Evolutionary conservation across 139 green algal genomes (phyloP), one percentile per base, ranked within the genome.

Genomic region (Chlamydomonas sphaeroides): DNA sequence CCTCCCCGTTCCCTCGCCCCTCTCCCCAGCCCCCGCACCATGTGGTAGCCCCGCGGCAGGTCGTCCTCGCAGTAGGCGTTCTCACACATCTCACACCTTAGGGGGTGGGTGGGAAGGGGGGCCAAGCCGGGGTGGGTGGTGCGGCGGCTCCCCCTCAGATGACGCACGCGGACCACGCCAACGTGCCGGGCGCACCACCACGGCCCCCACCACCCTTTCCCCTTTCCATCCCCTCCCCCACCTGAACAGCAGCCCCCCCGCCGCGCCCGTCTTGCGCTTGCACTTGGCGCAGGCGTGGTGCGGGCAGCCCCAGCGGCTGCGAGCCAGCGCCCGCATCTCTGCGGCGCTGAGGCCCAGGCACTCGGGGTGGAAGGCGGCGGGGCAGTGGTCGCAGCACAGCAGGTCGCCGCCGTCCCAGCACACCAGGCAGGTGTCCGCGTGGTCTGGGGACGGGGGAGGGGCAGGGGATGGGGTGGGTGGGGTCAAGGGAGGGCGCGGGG

Each of bases 391-490:
- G 82, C 92, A 95, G 83, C 87, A 92, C 65, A 94, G 56, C 78
- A 95, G 87, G 14, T 93, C 83, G n/a, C 92, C 92, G 30, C 91
- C 92, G 42, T 94, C 89, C 89, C 91, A 93, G 80, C 92, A 95
- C 2, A 89, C 79, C 84, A 90, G 86, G 86, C 90, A 93, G 35
- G 67, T 78, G 65, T 92, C 88, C 14, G 41, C 49, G 79, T 91
- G 84, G 25, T 68, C 75, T 82, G 61, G 3, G n/a, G 26, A 28
- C 5, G 36, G 53, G 18, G 5, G 72, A 28, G 41, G 2, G 42
- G 4, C 23, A 17, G 68, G n/a, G 68, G 23, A 32, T 38, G 68
- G 41, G 11, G 25, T 39, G 42, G 26, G 61, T 10, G n/a, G 41
- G 38, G 26, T 11, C 3, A 26, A 41, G 68, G 42, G 4, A 5